A percentile compares a stretch with the other conserved stretches of the same genome.
Conservation (phyloP, 345 rosid genomes). For the Salix viminalis region DNA sequence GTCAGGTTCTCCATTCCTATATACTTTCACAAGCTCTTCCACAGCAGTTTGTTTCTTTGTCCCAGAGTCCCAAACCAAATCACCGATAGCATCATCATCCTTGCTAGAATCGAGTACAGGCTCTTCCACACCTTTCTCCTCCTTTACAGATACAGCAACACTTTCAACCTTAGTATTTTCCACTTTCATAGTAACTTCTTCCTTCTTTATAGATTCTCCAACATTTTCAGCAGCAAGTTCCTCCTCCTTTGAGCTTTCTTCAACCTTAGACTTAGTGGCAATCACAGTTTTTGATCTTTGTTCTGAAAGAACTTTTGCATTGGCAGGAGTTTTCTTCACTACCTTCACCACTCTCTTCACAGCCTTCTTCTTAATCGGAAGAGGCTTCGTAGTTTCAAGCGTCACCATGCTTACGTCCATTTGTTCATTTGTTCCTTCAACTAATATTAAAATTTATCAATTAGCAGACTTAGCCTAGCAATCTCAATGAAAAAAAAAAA, state of each 20-base stretch:
- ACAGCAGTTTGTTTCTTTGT: constrained; percentile 1
- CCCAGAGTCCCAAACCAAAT: constrained; percentile 11
- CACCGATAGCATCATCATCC: neutral
- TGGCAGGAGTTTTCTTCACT: constrained; percentile 24
- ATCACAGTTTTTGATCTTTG: constrained; percentile 18
- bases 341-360: constrained; percentile 25
- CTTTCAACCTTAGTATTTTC: constrained; percentile 13
- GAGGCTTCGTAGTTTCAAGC: constrained; percentile 19
- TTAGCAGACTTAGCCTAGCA: neutral
- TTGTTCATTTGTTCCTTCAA: constrained; percentile 23
- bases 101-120: neutral
- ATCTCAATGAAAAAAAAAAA: neutral
- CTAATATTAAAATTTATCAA: neutral
- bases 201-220: constrained; percentile 9
- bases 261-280: constrained; percentile 15
- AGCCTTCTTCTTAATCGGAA: constrained; percentile 15
- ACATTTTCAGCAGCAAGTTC: constrained; percentile 18
- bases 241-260: constrained; percentile 15
- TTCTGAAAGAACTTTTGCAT: constrained; percentile 14
- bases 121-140: constrained; percentile 12
- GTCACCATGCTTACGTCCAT: constrained; percentile 11
- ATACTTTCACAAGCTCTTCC: constrained; percentile 8
- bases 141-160: constrained; percentile 12
- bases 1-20: constrained; percentile 6
- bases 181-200: neutral